phyloP scores from a whole-genome alignment of 2,329 filamentous ascomycete species.

The Rhinocladiella mackenziei region DNA sequence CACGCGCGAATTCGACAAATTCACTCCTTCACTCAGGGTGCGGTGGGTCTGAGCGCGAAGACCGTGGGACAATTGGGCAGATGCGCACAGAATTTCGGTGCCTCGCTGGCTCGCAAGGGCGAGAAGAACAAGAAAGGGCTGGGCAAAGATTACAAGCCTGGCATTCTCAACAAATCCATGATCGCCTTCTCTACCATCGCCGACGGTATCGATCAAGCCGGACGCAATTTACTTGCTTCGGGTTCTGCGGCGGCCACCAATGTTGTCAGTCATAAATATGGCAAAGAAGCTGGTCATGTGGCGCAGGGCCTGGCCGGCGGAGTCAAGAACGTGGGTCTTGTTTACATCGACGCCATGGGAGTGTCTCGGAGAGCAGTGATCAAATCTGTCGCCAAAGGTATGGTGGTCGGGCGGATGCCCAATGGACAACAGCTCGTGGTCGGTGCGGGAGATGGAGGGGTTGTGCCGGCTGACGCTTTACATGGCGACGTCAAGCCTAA shows the following conservation, averaged over 20 bases:
- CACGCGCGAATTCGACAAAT: conserved; percentile 84
- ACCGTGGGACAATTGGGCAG: conserved; percentile 80
- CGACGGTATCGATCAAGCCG: conserved; percentile 86
- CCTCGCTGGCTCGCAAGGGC: conserved; percentile 64
- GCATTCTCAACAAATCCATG: conserved; percentile 88
- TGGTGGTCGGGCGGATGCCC: conserved; percentile 57
- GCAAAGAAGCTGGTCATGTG: conserved; percentile 75
- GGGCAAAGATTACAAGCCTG: conserved; percentile 82
- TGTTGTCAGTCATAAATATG: conserved; percentile 86
- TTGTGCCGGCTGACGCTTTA: conserved; percentile 31
- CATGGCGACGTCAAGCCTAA: conserved; percentile 18
- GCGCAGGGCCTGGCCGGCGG: conserved; percentile 73
- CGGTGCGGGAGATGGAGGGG: conserved; percentile 44
- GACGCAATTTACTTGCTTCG: conserved; percentile 69
- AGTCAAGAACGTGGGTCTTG: conserved; percentile 91
- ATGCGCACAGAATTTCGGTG: conserved; percentile 86
- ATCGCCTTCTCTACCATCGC: conserved; percentile 95
- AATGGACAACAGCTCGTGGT: conserved; percentile 49
- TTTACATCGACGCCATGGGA: conserved; percentile 94
- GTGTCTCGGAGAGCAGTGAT: conserved; percentile 85
- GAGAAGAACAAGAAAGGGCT: conserved; percentile 56
- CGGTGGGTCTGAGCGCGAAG: conserved; percentile 74
- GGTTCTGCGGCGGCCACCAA: conserved; percentile 75
- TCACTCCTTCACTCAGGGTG: conserved; percentile 75
- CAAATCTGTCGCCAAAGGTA: conserved; percentile 93